Evolutionary conservation across 805 yeast species (phyloP), one percentile per base, ranked within the genome.

Genomic region (Alloascoidea africana): DNA sequence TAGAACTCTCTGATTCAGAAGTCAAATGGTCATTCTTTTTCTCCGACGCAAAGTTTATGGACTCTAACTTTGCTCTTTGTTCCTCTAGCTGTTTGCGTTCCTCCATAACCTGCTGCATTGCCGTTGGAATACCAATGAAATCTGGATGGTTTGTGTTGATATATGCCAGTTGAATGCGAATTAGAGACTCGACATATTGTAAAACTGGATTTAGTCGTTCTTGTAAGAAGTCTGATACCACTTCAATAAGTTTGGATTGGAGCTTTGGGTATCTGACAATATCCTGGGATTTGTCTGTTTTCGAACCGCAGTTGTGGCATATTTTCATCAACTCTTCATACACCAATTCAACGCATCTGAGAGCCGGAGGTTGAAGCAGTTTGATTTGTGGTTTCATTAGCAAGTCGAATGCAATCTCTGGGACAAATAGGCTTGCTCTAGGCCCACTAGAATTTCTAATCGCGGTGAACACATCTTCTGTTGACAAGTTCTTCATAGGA

Each of bases 391-490:
- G 93, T 55, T 81, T 82, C 3, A 82, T 89, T 46, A 82, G 62
- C 36, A 82, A 59, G 51, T 82, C 91, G 58, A 82, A 82, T 2
- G 94, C 94, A 48, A 81, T 60, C 52, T 82, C 91, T 2, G 93
- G 93, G 32, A 82, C 94, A 56, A 82, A 82, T 41, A 82, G 63
- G 0, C 87, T 76, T 1, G 93, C 87, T 51, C 91, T 69, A 40
- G 93, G 91, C 17, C 94, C 94, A 0, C 87, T 79, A 3, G 89
- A 79, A 55, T 82, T 82, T 52, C 91, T 68, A 44, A 82, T 80
- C 1, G 91, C 91, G 2, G 87, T 81, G 49, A 86, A 66, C 39
- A 82, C 81, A 52, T 82, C 91, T 38, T 62, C 68, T 14, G 73
- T 69, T 4, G 83, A 68, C 45, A 80, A 60, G 49, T 77, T 77